Percentiles rank a stretch among this genome's conserved stretches.
Conservation (phyloP, 2,329 filamentous ascomycete species). For the Botrytis byssoidea region DNA sequence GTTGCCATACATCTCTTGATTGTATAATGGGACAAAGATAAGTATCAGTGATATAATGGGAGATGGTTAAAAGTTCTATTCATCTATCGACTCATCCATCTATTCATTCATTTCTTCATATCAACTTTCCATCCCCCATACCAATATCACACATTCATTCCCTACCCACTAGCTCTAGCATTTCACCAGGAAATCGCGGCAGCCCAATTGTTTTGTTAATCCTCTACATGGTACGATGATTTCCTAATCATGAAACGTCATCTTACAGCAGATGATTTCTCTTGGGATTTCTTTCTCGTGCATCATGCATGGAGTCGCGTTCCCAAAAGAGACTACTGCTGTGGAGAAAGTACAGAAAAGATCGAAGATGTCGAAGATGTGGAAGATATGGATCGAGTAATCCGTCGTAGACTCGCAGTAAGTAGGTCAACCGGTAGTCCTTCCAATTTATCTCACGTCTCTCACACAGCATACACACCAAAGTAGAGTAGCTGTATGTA, state of each 20-base stretch:
- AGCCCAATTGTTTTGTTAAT: neutral
- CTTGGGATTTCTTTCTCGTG: neutral
- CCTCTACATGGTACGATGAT: neutral
- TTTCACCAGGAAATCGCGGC: slow-evolving; percentile 11
- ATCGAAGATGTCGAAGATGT: neutral
- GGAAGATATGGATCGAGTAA: no score
- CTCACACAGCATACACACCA: neutral
- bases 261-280: neutral
- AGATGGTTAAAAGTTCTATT: neutral
- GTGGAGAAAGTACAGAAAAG: neutral
- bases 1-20: neutral
- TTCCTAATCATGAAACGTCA: slow-evolving; percentile 6
- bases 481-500: neutral
- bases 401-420: neutral
- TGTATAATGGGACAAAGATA: neutral
- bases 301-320: neutral
- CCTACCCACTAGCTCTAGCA: neutral
- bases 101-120: neutral
- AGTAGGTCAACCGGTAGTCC: neutral
- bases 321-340: neutral
- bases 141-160: neutral
- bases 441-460: neutral
- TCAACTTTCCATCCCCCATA: neutral
- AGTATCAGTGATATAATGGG: neutral
- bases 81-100: neutral